Base-by-base conservation (phyloP, 2,329 filamentous ascomycete species). In the Juglanconis juglandina region DNA sequence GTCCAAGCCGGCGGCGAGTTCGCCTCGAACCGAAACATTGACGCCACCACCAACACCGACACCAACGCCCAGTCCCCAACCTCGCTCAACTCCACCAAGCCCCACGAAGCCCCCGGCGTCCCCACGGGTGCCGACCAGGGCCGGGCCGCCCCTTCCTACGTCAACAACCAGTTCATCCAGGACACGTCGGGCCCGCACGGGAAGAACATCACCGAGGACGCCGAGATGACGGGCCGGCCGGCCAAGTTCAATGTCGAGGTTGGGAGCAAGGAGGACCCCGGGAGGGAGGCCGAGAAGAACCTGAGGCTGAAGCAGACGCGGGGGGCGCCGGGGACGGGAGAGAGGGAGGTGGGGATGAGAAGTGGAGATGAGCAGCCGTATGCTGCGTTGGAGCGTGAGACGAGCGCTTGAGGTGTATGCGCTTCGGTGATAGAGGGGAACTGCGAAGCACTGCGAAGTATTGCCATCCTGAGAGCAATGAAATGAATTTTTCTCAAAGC, bases 1-100 rank as follows among this genome's bases (percentile, higher is more conserved):
- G 75, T 85, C 61, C 76, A 79, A 51, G 66, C 77, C 30, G 81
- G 81, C 60, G 90, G 89, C 65, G 76, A 72, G 11, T 91, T 90
- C 67, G 76, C 81, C 46, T 72, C 80, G 59, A 90, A 91, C 74
- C 77, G 79, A 32, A 63, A 59, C 42, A 48, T 63, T 48, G 10
- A 47, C 35, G 30, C 51, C 5, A 35, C 37, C 17, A 55, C 24
- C 46, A 47, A 47, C 33, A 48, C 46, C n/a, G 34, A 17, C 11
- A 33, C 10, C 50, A 9, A 41, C n/a, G n/a, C 42, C 7, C 24
- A 24, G 24, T 24, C 24, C 24, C 24, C 24, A 24, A 24, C 24
- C 24, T 24, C 24, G 24, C 24, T 24, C 24, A 37, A 46, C 41
- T 34, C 49, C 41, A 30, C 56, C 5, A 52, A 58, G n/a, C 47